Evolutionary conservation across 345 rosid species (phyloP).

Genomic region (Noccaea caerulescens): DNA sequence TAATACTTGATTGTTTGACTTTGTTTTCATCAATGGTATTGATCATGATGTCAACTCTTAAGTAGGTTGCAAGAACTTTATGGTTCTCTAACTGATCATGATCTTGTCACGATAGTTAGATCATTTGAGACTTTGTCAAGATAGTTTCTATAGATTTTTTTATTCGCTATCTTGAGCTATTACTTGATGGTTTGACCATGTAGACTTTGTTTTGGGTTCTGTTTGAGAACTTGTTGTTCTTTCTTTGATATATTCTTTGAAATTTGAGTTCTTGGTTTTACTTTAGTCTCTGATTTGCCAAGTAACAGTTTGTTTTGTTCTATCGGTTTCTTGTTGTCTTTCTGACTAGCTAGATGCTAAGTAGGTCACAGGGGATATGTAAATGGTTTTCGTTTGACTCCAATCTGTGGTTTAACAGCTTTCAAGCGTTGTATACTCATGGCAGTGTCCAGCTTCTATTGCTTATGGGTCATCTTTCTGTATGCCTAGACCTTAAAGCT

Average conservation of each 20-base stretch:
- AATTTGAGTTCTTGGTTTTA: slow-evolving; percentile 7
- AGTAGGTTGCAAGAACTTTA: too few relatives aligned
- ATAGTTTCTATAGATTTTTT: background rate
- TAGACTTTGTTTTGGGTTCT: background rate
- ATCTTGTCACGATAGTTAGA: too few relatives aligned
- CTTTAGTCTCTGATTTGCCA: background rate
- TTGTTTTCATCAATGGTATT: background rate
- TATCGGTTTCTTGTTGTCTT: background rate
- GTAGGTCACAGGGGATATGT: too few relatives aligned
- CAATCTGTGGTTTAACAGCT: background rate
- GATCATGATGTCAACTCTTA: too few relatives aligned
- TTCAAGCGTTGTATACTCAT: background rate
- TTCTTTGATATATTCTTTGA: background rate
- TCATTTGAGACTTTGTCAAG: too few relatives aligned
- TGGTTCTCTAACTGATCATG: too few relatives aligned
- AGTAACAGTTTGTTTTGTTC: background rate
- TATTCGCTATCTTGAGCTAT: slow-evolving; percentile 5
- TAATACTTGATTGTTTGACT: background rate
- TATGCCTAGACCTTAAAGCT: slow-evolving; percentile 3
- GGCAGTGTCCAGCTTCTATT: background rate
- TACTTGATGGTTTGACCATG: background rate
- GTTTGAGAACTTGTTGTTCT: background rate
- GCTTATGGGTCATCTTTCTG: background rate
- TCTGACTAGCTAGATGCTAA: background rate
- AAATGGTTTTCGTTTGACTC: too few relatives aligned